phyloP scores from a whole-genome alignment of 345 rosid species.

The Ailanthus altissimus region DNA sequence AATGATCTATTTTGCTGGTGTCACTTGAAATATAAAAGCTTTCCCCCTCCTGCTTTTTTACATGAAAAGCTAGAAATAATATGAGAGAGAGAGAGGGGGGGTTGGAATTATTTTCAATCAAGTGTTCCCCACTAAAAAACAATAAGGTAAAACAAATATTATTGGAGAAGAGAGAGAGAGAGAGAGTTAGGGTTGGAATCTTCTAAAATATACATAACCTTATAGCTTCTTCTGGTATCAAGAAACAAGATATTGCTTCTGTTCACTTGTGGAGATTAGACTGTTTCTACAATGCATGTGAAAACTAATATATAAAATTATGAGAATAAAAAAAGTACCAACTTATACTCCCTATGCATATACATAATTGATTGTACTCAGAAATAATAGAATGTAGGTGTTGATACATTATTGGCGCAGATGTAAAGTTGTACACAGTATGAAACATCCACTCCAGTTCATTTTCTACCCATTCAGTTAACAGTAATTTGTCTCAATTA shows the following conservation, averaged over 20 bases:
- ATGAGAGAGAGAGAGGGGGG: constrained; percentile 12
- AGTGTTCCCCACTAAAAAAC: constrained; percentile 22
- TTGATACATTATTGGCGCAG: constrained; percentile 9
- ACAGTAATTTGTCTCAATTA: constrained; percentile 6
- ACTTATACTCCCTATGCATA: background rate
- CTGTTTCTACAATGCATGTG: constrained; percentile 36
- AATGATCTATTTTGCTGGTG: constrained; percentile 8
- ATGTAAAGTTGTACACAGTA: constrained; percentile 20
- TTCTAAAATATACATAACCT: constrained; percentile 13
- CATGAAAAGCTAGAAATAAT: constrained; percentile 22
- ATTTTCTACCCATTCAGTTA: constrained; percentile 21
- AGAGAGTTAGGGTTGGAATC: constrained; percentile 25
- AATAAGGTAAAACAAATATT: constrained; percentile 25
- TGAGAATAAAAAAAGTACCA: background rate
- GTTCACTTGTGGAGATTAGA: constrained; percentile 36
- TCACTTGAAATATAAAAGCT: constrained; percentile 1
- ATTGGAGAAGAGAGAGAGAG: constrained; percentile 17
- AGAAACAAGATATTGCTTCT: constrained; percentile 29
- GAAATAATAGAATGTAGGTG: background rate
- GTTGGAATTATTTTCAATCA: constrained; percentile 29
- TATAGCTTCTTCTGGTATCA: constrained; percentile 21
- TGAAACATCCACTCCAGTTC: constrained; percentile 26
- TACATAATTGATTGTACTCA: background rate
- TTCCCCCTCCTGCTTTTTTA: constrained; percentile 1
- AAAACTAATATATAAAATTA: constrained; percentile 3